Base-by-base conservation (phyloP, 257 asterid genomes). In the Penstemon newberryi region DNA sequence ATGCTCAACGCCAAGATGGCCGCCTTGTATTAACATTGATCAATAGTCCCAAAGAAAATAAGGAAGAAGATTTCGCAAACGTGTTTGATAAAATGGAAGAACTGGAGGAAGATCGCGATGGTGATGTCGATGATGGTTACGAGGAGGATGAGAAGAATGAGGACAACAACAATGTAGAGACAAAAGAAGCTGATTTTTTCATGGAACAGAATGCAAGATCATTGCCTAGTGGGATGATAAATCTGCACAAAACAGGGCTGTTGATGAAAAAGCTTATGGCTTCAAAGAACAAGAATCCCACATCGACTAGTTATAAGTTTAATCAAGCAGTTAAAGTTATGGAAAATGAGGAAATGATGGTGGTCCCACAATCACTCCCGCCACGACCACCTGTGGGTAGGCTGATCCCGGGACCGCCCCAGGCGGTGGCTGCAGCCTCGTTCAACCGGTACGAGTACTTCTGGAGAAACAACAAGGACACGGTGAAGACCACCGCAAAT, bases 401-500 rank as follows among this genome's bases (percentile, higher is more conserved):
- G 15, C 53, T 82, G 50, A 68, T 80, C 49, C 72, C 80, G 2
- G 3, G 65, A 18, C 38, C 73, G 1, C 56, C 74, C 2, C 61
- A 78, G 18, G 55, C 85, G 11, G 36, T 73, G 0, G 56, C 75
- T 5, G 56, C 82, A 70, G 39, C 84, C 19, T 77, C 91, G 10
- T 75, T 85, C 74, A 91, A 91, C 65, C 80, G 80, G 7, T 91
- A 85, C 56, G 87, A 89, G 52, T 84, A 87, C 73, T 89, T 89
- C 72, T 91, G 96, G 96, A 63, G 86, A 64, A 82, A 67, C 65
- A 44, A 10, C 65, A 44, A 10, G 9, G 40, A 33, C 75, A 71
- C 53, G 66, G 77, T 64, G 65, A 75, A 11, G 55, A 5, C 71
- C 67, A 66, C 45, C 56, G 46, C 56, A 37, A n/a, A 43, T n/a